A percentile compares a stretch with the other conserved stretches of the same genome.
phyloP scores from a whole-genome alignment of 495 filamentous ascomycete species.

The Aspergillus coremiiformis region DNA sequence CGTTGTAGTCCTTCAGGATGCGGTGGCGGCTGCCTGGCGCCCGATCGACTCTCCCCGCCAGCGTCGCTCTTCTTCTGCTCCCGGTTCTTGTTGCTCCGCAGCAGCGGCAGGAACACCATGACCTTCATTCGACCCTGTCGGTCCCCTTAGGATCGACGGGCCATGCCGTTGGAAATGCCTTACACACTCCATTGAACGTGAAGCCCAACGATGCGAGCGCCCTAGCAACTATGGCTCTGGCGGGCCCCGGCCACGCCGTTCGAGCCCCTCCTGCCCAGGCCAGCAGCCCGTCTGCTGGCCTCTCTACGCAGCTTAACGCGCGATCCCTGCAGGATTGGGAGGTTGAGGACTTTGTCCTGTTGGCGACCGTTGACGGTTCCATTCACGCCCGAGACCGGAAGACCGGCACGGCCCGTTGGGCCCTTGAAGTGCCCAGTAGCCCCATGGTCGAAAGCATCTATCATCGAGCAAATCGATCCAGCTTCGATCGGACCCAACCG shows the following conservation, averaged over 20 bases:
- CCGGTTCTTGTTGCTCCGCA: conserved; percentile 43
- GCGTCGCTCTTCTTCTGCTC: conserved; percentile 41
- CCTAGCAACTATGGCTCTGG: conserved; percentile 90
- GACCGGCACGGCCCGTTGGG: conserved; percentile 76
- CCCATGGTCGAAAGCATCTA: conserved; percentile 89
- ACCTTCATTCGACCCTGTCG: conserved; percentile 26
- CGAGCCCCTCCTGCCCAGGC: conserved; percentile 72
- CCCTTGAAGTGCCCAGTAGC: conserved; percentile 63
- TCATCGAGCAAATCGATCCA: conserved; percentile 62
- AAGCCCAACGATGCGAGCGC: conserved; percentile 79
- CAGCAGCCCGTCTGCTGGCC: conserved; percentile 55
- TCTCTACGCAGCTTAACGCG: conserved; percentile 77
- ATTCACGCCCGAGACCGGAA: conserved; percentile 88
- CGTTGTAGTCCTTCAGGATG: conserved; percentile 37
- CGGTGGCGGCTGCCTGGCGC: conserved; percentile 45
- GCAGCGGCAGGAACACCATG: conserved; percentile 39
- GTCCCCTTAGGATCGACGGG: conserved; percentile 24
- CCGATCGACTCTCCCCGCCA: conserved; percentile 41
- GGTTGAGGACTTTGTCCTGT: conserved; percentile 98
- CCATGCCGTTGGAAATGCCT: conserved; percentile 7
- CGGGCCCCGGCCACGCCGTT: conserved; percentile 62
- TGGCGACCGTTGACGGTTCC: conserved; percentile 98
- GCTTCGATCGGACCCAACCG: conserved; percentile 46
- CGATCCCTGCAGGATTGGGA: conserved; percentile 97
- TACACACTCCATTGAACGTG: conserved; percentile 26